A percentile compares a stretch with the other conserved stretches of the same genome.
Conservation (phyloP, 1,284 basidiomycete genomes). For the Peniophora sp. region DNA sequence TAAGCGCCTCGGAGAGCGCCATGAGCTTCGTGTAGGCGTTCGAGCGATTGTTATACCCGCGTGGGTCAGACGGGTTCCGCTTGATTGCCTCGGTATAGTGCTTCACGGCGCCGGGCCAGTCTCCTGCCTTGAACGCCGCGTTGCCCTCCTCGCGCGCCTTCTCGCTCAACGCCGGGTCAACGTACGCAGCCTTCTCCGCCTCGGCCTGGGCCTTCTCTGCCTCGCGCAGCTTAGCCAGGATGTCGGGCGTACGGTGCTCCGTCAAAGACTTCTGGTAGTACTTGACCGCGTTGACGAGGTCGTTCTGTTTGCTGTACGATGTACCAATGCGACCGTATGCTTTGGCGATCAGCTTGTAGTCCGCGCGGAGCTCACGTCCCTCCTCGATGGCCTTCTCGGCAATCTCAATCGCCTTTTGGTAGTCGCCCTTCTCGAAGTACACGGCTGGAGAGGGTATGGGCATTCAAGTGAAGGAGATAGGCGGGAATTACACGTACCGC, state of each 20-base stretch:
- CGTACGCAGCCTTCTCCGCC: constrained; percentile 75
- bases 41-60: constrained; percentile 96
- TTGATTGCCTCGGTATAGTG: constrained; percentile 96
- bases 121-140: constrained; percentile 82
- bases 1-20: constrained; percentile 92
- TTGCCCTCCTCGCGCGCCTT: constrained; percentile 91
- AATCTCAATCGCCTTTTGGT: constrained; percentile 84
- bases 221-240: constrained; percentile 86
- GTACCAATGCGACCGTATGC: constrained; percentile 88
- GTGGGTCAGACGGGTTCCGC: constrained; percentile 83
- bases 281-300: constrained; percentile 77
- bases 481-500: constrained; percentile 42
- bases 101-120: constrained; percentile 90
- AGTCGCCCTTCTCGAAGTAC: constrained; percentile 91
- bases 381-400: constrained; percentile 95
- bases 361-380: constrained; percentile 76
- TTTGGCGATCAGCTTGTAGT: constrained; percentile 78
- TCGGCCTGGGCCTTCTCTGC: constrained; percentile 79
- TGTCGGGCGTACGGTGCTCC: constrained; percentile 93
- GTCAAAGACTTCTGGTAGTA: constrained; percentile 89
- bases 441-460: constrained; percentile 49
- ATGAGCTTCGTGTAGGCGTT: constrained; percentile 94
- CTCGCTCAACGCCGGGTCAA: constrained; percentile 83
- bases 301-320: constrained; percentile 78
- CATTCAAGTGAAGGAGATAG: constrained; percentile 1